phyloP scores from a whole-genome alignment of 2,329 filamentous ascomycete species.

The Stemphylium vesicarium region DNA sequence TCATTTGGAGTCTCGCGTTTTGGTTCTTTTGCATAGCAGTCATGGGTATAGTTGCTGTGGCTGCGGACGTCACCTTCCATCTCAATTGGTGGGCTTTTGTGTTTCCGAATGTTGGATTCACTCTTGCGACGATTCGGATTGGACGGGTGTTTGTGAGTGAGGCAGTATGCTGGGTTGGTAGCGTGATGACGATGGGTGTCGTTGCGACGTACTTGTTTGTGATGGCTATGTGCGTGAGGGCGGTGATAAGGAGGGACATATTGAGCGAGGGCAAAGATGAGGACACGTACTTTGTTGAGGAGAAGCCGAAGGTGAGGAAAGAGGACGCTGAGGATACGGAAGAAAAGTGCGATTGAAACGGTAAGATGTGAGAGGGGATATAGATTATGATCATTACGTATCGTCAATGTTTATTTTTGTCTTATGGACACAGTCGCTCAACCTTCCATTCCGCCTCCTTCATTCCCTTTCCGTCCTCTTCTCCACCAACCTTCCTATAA shows the following conservation, averaged over 20 bases:
- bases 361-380: not conserved
- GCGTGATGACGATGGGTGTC: not conserved
- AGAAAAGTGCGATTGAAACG: not conserved
- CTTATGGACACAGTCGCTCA: conserved; percentile 75
- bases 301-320: not conserved
- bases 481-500: conserved; percentile 68
- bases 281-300: not conserved
- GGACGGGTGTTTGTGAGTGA: not conserved
- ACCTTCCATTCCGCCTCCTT: conserved; percentile 63
- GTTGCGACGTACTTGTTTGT: not conserved
- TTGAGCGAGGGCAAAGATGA: not conserved
- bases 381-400: not conserved
- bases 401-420: not conserved
- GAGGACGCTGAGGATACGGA: not conserved
- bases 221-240: not conserved
- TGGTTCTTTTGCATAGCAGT: conserved; percentile 57
- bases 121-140: conserved; percentile 30
- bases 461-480: conserved; percentile 13
- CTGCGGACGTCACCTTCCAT: conserved; percentile 56
- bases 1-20: conserved; percentile 30
- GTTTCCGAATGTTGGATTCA: conserved; percentile 47
- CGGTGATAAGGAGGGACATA: not conserved
- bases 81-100: conserved; percentile 64
- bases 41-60: conserved; percentile 23
- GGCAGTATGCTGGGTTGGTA: not conserved